Base-by-base conservation (phyloP, 2,329 filamentous ascomycete species). In the Hypocreales sp. region DNA sequence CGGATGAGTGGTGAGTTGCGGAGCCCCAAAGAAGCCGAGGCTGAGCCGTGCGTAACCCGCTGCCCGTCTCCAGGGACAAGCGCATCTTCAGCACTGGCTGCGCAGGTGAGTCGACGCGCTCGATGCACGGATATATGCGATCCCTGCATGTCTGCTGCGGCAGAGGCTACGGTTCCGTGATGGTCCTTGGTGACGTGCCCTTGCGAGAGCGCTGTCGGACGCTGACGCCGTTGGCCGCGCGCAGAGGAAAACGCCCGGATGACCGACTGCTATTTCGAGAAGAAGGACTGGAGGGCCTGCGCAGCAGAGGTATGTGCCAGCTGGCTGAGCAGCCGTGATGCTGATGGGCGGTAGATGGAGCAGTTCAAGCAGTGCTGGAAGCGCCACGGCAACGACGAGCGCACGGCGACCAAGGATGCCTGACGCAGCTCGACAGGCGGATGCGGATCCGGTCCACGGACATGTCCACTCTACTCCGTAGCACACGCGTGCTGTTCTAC, bases 71-170 rank as follows among this genome's bases (percentile, higher is more conserved):
- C 48, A 95, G 87, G 87, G 86, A 95, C 61, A 87, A 93, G 67
- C 70, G 90, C 48, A 95, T 95, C 53, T 92, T 83, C 61, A 93
- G 83, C 61, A 95, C 87, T 3, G 90, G 87, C 32, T 95, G 87
- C 47, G 72, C 84, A 54, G 76, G 87, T 92, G 58, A 47, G 59
- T 21, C 14, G 12, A 4, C 12, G 13, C 14, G 21, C 19, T 22
- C 14, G 6, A n/a, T 29, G 5, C 21, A n/a, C n/a, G n/a, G n/a
- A n/a, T n/a, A n/a, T n/a, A n/a, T n/a, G n/a, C n/a, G n/a, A n/a
- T n/a, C n/a, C n/a, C n/a, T n/a, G n/a, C n/a, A n/a, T n/a, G n/a
- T n/a, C n/a, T n/a, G n/a, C n/a, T n/a, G n/a, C n/a, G n/a, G n/a
- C n/a, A n/a, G n/a, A n/a, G n/a, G n/a, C n/a, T n/a, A n/a, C n/a